Base-by-base conservation (phyloP, 176 grass and related monocot species). In the Pontederia crassipes region DNA sequence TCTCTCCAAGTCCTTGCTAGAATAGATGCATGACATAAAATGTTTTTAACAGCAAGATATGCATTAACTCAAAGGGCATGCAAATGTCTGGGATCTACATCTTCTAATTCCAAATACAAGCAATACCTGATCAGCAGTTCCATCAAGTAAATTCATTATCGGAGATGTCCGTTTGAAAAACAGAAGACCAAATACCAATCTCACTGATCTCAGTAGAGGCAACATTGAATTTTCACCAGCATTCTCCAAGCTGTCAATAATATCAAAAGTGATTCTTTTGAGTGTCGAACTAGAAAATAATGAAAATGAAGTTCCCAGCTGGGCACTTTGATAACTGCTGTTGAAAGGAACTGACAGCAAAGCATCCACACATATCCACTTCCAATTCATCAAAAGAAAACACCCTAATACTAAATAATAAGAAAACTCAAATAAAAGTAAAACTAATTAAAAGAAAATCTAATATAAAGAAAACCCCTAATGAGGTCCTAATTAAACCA, bases 351-450 rank as follows among this genome's bases (percentile, higher is more conserved):
- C 69, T 66, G 78, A 82, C 54, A 96, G 64, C 55, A 96, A 60
- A 40, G 91, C 75, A 48, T 90, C 86, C 61, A 96, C 50, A 75
- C 78, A 96, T 82, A 87, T 52, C 91, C 91, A 96, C 91, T 96
- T n/a, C n/a, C n/a, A n/a, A n/a, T n/a, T n/a, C n/a, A n/a, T n/a
- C n/a, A n/a, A n/a, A n/a, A n/a, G n/a, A n/a, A 24, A 24, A 24
- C 20, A 24, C 20, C 20, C 20, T 24, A 24, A 24, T 24, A 24
- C 20, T 1, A 24, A 24, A 24, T 1, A 24, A 24, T 24, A 24
- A 24, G 20, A 24, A 24, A 24, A 24, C 20, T 24, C n/a, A n/a
- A n/a, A n/a, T n/a, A n/a, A n/a, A 24, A 24, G 20, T 24, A 24
- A 24, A 24, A 24, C 20, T 1, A 24, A 24, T 24, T 24, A 24